These are phyloP conservation scores for Trichophyton benhamiae DNA, from an alignment of 2,329 filamentous ascomycete genomes.

Conservation along the genomic window DNA sequence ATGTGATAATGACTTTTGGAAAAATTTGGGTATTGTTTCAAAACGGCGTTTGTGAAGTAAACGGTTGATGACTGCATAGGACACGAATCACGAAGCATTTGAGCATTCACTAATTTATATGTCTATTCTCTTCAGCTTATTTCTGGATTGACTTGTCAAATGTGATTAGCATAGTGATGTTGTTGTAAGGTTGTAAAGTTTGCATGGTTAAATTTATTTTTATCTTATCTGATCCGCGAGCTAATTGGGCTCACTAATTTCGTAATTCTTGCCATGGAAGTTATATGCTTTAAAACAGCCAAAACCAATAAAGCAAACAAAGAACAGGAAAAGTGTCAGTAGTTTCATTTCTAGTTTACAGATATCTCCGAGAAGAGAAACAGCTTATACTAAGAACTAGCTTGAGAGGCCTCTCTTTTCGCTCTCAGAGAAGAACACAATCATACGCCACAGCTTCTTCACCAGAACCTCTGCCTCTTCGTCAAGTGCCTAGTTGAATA, in stretches of 20 bases:
- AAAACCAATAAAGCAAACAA: not conserved
- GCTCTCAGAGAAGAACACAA: constrained; percentile 93
- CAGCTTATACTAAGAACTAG: not conserved
- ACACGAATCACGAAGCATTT: not conserved
- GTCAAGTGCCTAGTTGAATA: constrained; percentile 56
- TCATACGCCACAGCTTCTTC: constrained; percentile 96
- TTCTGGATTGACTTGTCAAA: not conserved
- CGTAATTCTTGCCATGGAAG: too few relatives aligned
- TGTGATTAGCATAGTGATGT: not conserved
- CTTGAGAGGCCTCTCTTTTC: constrained; percentile 65
- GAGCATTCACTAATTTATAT: not conserved
- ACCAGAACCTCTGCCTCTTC: constrained; percentile 90
- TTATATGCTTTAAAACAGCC: too few relatives aligned
- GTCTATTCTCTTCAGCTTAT: not conserved
- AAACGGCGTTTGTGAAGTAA: not conserved
- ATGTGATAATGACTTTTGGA: not conserved
- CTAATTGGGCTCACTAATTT: too few relatives aligned
- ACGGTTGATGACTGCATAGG: not conserved
- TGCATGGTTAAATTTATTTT: not conserved
- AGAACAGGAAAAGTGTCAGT: not conserved
- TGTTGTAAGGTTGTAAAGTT: not conserved
- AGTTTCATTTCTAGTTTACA: constrained; percentile 1
- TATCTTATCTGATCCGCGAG: too few relatives aligned
- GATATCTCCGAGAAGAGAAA: not conserved
- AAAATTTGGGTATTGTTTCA: not conserved